These are phyloP conservation scores for Goniomonas avonlea DNA, from an alignment of 78 protist species.

Conservation along the genomic window DNA sequence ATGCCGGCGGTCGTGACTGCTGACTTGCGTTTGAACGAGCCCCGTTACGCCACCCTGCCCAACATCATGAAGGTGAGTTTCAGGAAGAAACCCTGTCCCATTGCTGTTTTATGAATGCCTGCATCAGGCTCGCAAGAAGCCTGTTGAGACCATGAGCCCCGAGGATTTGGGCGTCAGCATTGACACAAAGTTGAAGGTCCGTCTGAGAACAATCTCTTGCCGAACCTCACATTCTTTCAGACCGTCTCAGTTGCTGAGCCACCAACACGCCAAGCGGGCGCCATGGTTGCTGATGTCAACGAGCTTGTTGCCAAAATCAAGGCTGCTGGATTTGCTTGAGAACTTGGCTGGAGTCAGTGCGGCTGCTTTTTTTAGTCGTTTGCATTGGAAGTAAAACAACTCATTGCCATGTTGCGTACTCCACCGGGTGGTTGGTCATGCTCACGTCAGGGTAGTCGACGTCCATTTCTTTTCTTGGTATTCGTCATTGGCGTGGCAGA, in stretches of 20 bases:
- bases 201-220: neutral
- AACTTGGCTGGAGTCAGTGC: too few species aligned
- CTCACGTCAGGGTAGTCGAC: too few species aligned
- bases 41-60: constrained; percentile 88
- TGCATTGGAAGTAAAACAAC: too few species aligned
- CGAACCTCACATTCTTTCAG: neutral
- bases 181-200: neutral
- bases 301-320: neutral
- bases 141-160: constrained; percentile 48
- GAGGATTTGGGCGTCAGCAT: constrained; percentile 3
- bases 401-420: too few species aligned
- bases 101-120: neutral
- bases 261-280: neutral
- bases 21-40: constrained; percentile 91
- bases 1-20: constrained; percentile 88
- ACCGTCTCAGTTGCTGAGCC: neutral
- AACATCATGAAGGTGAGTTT: constrained; percentile 77
- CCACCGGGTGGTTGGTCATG: too few species aligned
- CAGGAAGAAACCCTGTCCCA: neutral
- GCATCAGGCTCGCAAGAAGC: constrained; percentile 82
- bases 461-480: too few species aligned
- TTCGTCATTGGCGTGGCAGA: too few species aligned
- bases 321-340: too few species aligned
- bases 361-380: too few species aligned
- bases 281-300: neutral